phyloP scores from a whole-genome alignment of 164 flowering plant species.

The Stephania japonica region DNA sequence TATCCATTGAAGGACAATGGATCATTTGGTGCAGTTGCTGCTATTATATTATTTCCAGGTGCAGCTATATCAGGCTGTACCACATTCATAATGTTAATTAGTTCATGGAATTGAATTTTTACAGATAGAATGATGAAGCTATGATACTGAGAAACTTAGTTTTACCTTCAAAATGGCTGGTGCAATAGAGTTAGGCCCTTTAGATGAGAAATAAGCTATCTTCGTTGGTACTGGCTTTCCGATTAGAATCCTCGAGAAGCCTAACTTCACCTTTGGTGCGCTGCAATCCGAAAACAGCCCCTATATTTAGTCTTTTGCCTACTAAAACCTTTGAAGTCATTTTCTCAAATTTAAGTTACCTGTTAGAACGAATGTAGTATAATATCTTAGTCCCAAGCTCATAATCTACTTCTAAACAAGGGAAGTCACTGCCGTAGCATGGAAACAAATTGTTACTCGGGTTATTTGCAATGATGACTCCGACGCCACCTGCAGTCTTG shows the following conservation, averaged over 20 bases:
- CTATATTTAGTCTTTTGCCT: too few relatives aligned
- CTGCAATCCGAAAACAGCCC: background rate
- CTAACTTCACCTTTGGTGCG: background rate
- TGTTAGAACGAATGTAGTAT: background rate
- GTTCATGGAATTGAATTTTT: too few relatives aligned
- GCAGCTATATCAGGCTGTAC: conserved; percentile 44
- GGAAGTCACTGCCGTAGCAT: background rate
- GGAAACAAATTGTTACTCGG: background rate
- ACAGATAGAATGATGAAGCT: too few relatives aligned
- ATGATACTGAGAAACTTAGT: too few relatives aligned
- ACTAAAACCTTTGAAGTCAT: too few relatives aligned
- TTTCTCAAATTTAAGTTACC: background rate
- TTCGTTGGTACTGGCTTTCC: conserved; percentile 11
- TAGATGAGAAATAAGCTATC: conserved; percentile 36
- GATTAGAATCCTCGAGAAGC: background rate
- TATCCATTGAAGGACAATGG: background rate
- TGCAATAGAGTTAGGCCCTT: conserved; percentile 40
- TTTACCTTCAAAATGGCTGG: conserved; percentile 40
- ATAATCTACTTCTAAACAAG: background rate
- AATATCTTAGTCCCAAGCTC: background rate
- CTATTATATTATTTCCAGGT: conserved; percentile 39
- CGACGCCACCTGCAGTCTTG: conserved; percentile 9
- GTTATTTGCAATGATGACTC: background rate
- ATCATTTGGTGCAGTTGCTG: conserved; percentile 24
- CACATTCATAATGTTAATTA: too few relatives aligned